Base-by-base conservation (phyloP, 129 eudicot genomes). In the Chrysanthemum seticuspe region DNA sequence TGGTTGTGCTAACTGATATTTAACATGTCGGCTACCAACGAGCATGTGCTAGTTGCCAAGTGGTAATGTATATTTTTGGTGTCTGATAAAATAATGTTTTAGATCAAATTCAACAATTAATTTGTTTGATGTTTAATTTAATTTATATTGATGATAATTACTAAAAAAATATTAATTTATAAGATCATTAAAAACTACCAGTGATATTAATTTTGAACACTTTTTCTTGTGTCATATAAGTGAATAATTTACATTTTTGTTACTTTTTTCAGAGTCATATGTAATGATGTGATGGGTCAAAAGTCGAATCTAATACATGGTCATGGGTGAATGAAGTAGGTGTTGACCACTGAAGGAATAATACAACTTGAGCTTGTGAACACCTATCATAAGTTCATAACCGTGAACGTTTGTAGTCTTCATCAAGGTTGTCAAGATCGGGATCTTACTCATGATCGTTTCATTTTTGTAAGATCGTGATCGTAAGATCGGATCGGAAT, bases 11-110 rank as follows among this genome's bases (percentile, higher is more conserved):
- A 27, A 21, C 44, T 62, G 78, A 27, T 25, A 50, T 76, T 69
- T 61, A 50, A 50, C 76, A 44, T 70, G 81, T 63, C 81, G 76
- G 71, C 71, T 51, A 54, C 48, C 19, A 23, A 77, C 34, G 15
- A 48, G 21, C 61, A 60, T 62, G 71, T 78, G 67, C 81, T 53
- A 21, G 19, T 77, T 69, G 74, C 45, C 45, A 36, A 36, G 45
- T 36, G 8, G 45, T 36, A 36, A 36, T 31, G 5, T 31, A 23
- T 23, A 23, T 23, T 23, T 23, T 23, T 23, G 25, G 25, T 23
- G 25, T 23, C 1, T 23, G 25, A 23, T 23, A 23, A 68, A 68
- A 16, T 13, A 40, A 12, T 31, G 58, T 13, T 50, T 50, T 50
- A 50, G 13, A 23, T 23, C 25, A 23, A 23, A 23, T 23, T 23